Percentiles rank a stretch among this genome's conserved stretches.
These are phyloP conservation scores for Populus pruinosa DNA, from an alignment of 345 rosid species.

Conservation along the genomic window DNA sequence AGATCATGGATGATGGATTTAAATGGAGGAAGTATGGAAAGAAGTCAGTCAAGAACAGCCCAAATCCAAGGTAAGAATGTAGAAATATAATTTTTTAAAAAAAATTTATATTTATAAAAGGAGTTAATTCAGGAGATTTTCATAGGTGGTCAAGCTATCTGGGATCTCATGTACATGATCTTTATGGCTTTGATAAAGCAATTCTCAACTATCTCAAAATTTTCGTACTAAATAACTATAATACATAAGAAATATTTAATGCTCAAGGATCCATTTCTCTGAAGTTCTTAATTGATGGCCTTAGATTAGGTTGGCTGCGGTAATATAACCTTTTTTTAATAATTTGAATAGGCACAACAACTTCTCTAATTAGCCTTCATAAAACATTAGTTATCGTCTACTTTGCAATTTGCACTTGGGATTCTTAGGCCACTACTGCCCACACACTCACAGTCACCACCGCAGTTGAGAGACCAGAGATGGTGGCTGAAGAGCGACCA, in stretches of 20 bases:
- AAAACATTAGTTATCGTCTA: neutral
- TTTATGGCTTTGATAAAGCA: neutral
- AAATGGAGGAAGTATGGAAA: constrained; percentile 96
- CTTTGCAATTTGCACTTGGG: neutral
- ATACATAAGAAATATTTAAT: neutral
- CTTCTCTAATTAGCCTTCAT: too few species aligned
- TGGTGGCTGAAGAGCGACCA: neutral
- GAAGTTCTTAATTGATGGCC: neutral
- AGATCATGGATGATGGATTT: constrained; percentile 87
- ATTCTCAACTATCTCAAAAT: neutral
- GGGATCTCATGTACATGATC: neutral
- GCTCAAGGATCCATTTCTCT: neutral
- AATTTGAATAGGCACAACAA: neutral
- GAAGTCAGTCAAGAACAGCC: constrained; percentile 81
- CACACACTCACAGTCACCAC: neutral
- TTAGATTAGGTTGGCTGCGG: neutral
- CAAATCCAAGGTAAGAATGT: constrained; percentile 64
- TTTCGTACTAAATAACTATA: neutral
- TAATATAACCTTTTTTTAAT: neutral
- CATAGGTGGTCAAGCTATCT: neutral
- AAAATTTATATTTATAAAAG: too few species aligned
- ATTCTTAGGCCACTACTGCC: neutral
- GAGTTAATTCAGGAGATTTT: neutral
- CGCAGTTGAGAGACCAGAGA: neutral
- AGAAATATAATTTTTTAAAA: neutral